These are phyloP conservation scores for Stachybotrys echinatus DNA, from an alignment of 2,329 filamentous ascomycete genomes.

Conservation along the genomic window DNA sequence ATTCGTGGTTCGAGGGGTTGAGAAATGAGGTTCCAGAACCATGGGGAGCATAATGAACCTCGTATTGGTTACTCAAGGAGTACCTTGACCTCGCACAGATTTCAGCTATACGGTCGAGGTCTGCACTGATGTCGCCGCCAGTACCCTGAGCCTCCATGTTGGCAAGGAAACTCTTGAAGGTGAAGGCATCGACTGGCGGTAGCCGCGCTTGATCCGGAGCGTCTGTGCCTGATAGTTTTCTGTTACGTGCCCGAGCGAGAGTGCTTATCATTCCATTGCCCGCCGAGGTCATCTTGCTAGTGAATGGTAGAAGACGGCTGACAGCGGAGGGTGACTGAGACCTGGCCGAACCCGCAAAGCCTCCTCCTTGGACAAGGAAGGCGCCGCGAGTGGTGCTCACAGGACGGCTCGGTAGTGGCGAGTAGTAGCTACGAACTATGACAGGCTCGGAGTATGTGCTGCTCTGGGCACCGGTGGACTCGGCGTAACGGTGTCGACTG, in stretches of 20 bases:
- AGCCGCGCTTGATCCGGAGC: constrained; percentile 38
- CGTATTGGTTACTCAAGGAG: constrained; percentile 62
- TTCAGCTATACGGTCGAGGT: constrained; percentile 61
- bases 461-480: constrained; percentile 50
- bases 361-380: constrained; percentile 20
- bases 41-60: constrained; percentile 59
- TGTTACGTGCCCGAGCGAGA: constrained; percentile 38
- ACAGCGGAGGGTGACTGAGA: constrained; percentile 22
- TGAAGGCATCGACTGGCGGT: constrained; percentile 58
- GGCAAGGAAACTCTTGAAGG: constrained; percentile 59
- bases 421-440: constrained; percentile 59
- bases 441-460: constrained; percentile 61
- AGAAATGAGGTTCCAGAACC: constrained; percentile 49
- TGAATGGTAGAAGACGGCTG: constrained; percentile 25
- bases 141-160: constrained; percentile 41
- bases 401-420: constrained; percentile 30
- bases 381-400: constrained; percentile 22
- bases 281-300: constrained; percentile 21
- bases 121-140: constrained; percentile 45
- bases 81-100: constrained; percentile 62
- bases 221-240: constrained; percentile 21
- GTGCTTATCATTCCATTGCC: constrained; percentile 34
- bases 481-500: constrained; percentile 50
- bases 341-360: constrained; percentile 14
- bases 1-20: constrained; percentile 21